Conservation (phyloP, 345 rosid genomes). For the Dovyalis caffra region DNA sequence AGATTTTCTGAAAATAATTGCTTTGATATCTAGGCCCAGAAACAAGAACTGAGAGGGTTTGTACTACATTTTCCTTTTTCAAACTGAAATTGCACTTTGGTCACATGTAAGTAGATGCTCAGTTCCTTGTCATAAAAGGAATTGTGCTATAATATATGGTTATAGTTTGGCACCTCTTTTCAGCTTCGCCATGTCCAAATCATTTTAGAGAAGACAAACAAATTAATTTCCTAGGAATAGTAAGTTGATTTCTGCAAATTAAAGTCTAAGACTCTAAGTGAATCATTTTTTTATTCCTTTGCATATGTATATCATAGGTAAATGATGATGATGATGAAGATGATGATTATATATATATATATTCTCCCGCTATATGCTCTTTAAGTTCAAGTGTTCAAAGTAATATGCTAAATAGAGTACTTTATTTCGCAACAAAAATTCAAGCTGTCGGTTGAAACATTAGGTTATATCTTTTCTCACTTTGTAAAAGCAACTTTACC, state of each 20-base stretch:
- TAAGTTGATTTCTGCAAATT: background rate
- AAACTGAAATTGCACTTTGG: background rate
- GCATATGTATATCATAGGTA: background rate
- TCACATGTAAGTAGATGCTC: background rate
- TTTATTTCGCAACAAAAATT: constrained; percentile 10
- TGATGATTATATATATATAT: too few relatives aligned
- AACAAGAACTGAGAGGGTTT: background rate
- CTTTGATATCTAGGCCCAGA: background rate
- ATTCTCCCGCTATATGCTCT: background rate
- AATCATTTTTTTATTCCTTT: background rate
- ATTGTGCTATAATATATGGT: background rate
- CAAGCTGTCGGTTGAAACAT: constrained; percentile 17
- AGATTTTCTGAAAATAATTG: background rate
- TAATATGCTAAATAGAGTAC: constrained; percentile 5
- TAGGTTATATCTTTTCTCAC: background rate
- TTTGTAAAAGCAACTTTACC: constrained; percentile 19
- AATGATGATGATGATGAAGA: constrained; percentile 1
- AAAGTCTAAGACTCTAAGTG: too few relatives aligned
- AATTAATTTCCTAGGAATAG: too few relatives aligned
- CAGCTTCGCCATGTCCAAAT: too few relatives aligned
- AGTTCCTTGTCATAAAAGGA: background rate
- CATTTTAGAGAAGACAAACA: background rate
- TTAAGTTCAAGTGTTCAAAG: constrained; percentile 10
- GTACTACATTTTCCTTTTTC: background rate
- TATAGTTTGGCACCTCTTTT: background rate